phyloP scores from a whole-genome alignment of 176 grass and related monocot genomes.

The Musa beccarii region DNA sequence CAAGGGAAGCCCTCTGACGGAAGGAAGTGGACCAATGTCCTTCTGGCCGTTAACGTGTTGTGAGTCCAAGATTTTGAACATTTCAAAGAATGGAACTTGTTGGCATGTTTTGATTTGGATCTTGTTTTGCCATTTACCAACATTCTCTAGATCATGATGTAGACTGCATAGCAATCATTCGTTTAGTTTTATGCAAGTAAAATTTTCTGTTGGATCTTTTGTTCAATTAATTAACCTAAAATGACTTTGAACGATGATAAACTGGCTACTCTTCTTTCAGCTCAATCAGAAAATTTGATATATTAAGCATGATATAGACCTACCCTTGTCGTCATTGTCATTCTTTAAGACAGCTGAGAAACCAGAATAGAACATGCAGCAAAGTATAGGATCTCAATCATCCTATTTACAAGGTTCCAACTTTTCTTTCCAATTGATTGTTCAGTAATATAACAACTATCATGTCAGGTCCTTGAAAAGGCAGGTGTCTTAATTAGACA shows the following conservation, averaged over 20 bases:
- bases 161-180: neutral
- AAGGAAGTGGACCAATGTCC: constrained; percentile 14
- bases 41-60: constrained; percentile 15
- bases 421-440: neutral
- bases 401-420: neutral
- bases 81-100: neutral
- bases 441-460: neutral
- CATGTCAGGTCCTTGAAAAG: neutral
- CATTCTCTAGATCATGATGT: too few relatives aligned
- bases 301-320: too few relatives aligned
- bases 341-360: too few relatives aligned
- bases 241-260: neutral
- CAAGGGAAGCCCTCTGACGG: constrained; percentile 5
- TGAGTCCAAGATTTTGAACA: neutral
- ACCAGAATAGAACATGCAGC: too few relatives aligned
- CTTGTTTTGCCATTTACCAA: neutral
- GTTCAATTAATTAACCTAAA: neutral
- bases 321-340: too few relatives aligned
- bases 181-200: neutral
- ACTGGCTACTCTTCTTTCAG: too few relatives aligned
- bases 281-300: too few relatives aligned
- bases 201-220: neutral
- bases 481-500: too few relatives aligned
- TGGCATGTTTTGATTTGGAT: neutral
- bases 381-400: too few relatives aligned